These are phyloP conservation scores for Pyrus betulifolia DNA, from an alignment of 306 rosid genomes.

Conservation along the genomic window DNA sequence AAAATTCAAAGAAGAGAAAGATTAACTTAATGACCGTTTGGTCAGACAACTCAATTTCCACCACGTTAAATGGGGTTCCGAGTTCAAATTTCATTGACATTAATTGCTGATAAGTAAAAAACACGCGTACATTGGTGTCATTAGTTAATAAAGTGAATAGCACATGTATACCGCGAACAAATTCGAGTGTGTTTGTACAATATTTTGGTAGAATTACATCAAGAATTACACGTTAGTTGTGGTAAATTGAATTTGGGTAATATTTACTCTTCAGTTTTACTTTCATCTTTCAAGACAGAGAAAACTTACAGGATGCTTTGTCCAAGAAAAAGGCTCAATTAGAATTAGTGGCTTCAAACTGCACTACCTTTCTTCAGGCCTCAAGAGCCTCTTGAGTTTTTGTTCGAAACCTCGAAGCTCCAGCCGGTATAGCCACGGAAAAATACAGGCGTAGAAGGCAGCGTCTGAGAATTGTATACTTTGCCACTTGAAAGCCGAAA, in stretches of 20 bases:
- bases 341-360: constrained; percentile 23
- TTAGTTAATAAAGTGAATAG: neutral
- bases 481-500: constrained; percentile 8
- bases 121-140: neutral
- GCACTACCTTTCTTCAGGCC: constrained; percentile 18
- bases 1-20: neutral
- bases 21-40: too few species aligned
- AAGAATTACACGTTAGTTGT: constrained; percentile 25
- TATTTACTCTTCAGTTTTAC: constrained; percentile 3
- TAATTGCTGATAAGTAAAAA: too few species aligned
- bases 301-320: constrained; percentile 9
- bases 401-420: constrained; percentile 10
- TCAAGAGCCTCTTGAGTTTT: constrained; percentile 1
- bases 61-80: fast-evolving
- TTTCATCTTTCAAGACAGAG: neutral
- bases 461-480: constrained; percentile 14
- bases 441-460: constrained; percentile 13
- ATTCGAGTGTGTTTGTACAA: constrained; percentile 24
- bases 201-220: constrained; percentile 18
- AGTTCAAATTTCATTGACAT: too few species aligned
- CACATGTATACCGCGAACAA: neutral
- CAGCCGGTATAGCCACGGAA: constrained; percentile 17
- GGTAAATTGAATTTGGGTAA: constrained; percentile 1
- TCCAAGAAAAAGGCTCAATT: constrained; percentile 8
- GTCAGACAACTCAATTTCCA: too few species aligned